phyloP scores from a whole-genome alignment of 2,329 filamentous ascomycete genomes.

The Alternaria ventricosa region DNA sequence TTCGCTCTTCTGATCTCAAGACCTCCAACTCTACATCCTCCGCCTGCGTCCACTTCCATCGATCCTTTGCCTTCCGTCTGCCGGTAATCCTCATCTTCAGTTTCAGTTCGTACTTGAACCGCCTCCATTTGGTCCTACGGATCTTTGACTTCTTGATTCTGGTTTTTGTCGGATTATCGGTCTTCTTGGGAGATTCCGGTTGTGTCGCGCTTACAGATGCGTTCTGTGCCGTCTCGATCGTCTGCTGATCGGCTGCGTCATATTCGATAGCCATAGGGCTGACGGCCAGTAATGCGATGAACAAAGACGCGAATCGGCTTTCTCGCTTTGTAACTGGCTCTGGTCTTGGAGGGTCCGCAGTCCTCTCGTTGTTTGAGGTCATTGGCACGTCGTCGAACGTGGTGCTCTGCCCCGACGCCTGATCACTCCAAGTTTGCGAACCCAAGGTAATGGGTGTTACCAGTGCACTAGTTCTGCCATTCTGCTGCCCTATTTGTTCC shows the following conservation, averaged over 20 bases:
- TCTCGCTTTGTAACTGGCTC: constrained; percentile 18
- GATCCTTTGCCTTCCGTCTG: constrained; percentile 8
- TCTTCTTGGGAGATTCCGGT: constrained; percentile 8
- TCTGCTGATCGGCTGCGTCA: constrained; percentile 20
- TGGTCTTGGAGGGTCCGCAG: background rate
- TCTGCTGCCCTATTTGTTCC: background rate
- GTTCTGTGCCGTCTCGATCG: constrained; percentile 21
- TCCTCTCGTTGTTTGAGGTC: background rate
- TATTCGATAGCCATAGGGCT: constrained; percentile 22
- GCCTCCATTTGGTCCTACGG: constrained; percentile 17
- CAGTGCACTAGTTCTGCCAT: background rate
- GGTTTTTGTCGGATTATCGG: background rate
- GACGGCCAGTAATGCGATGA: constrained; percentile 24
- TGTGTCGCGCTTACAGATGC: background rate
- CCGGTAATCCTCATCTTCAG: constrained; percentile 13
- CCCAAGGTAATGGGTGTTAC: constrained; percentile 5
- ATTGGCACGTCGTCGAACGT: background rate
- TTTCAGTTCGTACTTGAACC: constrained; percentile 19
- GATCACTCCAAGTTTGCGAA: constrained; percentile 6
- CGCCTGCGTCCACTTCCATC: background rate
- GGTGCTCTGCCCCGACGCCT: background rate
- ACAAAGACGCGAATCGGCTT: constrained; percentile 21
- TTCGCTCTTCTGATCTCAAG: constrained; percentile 82
- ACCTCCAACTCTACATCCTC: constrained; percentile 59
- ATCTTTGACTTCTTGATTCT: constrained; percentile 15